Evolutionary conservation across 2,329 filamentous ascomycete species (phyloP).

Genomic region (Cadophora gregata): DNA sequence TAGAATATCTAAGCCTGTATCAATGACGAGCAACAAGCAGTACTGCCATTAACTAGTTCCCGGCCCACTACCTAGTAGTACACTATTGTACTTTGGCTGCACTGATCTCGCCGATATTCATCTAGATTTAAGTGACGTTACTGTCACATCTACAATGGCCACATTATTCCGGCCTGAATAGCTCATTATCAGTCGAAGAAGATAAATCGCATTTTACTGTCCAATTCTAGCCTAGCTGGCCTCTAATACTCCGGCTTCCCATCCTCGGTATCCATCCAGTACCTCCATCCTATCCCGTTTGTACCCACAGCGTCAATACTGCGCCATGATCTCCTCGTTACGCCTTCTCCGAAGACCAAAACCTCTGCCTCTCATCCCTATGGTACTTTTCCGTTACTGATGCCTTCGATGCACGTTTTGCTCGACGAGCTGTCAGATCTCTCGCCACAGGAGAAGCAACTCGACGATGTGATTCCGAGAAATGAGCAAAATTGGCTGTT

Average conservation of each 20-base stretch:
- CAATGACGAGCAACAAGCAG: background rate
- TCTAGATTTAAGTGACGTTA: background rate
- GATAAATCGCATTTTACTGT: no score
- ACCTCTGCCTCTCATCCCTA: constrained; percentile 14
- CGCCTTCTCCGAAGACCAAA: constrained; percentile 18
- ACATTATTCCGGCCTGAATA: background rate
- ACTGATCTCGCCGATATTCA: background rate
- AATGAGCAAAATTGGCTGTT: background rate
- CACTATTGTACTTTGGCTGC: background rate
- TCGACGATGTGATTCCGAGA: background rate
- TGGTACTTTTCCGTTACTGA: constrained; percentile 11
- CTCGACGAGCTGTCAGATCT: constrained; percentile 8
- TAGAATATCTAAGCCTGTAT: background rate
- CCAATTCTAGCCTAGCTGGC: background rate
- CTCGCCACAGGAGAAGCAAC: background rate
- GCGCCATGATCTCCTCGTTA: background rate
- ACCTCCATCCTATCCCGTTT: background rate
- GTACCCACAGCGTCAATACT: background rate
- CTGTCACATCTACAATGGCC: background rate
- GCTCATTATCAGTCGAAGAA: background rate
- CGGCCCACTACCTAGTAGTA: background rate
- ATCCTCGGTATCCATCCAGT: background rate
- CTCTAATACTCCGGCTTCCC: background rate
- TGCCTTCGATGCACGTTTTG: background rate
- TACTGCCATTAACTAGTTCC: background rate